Evolutionary conservation across 2,329 filamentous ascomycete genomes (phyloP).

Genomic region (Fusarium sp.): DNA sequence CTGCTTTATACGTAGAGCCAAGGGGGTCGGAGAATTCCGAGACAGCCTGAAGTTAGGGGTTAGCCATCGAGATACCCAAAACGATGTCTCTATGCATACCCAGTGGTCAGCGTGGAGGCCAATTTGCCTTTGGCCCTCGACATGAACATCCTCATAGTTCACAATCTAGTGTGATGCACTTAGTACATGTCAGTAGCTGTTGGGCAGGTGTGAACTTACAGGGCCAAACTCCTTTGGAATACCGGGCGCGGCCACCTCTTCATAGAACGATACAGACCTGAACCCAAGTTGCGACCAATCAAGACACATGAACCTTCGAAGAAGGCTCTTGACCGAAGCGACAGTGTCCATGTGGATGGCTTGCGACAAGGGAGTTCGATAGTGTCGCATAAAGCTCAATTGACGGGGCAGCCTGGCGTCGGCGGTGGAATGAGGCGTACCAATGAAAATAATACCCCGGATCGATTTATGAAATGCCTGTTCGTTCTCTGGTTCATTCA

Average conservation of each 20-base stretch:
- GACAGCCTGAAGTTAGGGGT: neutral
- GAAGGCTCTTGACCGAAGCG: neutral
- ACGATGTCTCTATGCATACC: neutral
- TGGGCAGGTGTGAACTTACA: neutral
- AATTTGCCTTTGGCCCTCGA: neutral
- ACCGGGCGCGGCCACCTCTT: neutral
- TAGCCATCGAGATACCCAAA: neutral
- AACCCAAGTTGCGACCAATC: neutral
- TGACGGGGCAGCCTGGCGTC: neutral
- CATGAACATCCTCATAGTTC: neutral
- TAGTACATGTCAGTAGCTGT: neutral
- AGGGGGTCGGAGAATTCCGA: neutral
- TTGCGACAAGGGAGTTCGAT: rapidly evolving
- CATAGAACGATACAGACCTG: neutral
- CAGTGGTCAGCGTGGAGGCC: neutral
- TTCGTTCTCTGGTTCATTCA: neutral
- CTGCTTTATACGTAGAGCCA: neutral
- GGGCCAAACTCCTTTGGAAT: neutral
- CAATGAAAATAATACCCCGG: neutral
- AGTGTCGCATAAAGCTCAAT: neutral
- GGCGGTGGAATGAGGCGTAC: neutral
- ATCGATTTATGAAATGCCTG: neutral
- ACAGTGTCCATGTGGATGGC: neutral
- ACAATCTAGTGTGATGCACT: neutral
- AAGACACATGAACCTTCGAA: neutral